phyloP scores from a whole-genome alignment of 352 stramenopile genomes.

The Phytophthora aleatoria region DNA sequence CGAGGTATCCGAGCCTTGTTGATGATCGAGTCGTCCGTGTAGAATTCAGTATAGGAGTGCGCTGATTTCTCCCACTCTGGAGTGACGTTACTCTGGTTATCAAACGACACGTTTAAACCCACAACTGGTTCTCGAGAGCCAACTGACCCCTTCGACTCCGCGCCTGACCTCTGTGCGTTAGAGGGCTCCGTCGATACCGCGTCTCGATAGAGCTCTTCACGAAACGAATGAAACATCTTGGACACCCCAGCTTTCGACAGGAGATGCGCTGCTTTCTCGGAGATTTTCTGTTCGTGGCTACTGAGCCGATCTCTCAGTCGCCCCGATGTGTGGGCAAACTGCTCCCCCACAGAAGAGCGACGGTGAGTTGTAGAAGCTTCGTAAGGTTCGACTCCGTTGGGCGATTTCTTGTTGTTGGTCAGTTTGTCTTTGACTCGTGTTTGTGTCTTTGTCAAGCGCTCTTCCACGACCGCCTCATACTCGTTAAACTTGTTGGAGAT shows the following conservation, averaged over 20 bases:
- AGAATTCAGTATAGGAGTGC: slow-evolving; percentile 12
- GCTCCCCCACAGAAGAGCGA: slow-evolving; percentile 1
- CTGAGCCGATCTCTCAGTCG: slow-evolving; percentile 18
- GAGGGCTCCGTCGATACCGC: too few species aligned
- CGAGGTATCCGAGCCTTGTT: slow-evolving; percentile 32
- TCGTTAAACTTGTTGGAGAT: not conserved
- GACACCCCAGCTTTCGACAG: slow-evolving; percentile 21
- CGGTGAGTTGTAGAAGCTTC: slow-evolving; percentile 1
- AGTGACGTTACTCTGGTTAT: slow-evolving; percentile 7
- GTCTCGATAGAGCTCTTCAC: not conserved
- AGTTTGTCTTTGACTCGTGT: not conserved
- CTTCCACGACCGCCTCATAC: not conserved
- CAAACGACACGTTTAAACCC: not conserved
- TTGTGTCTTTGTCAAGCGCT: not conserved
- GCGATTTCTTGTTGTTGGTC: not conserved
- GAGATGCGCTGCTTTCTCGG: slow-evolving; percentile 13
- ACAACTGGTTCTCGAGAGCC: not conserved
- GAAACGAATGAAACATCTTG: slow-evolving; percentile 16
- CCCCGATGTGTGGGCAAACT: not conserved
- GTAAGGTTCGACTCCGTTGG: not conserved
- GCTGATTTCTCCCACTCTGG: slow-evolving; percentile 12
- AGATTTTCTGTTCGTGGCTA: slow-evolving; percentile 20
- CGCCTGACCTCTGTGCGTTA: not conserved
- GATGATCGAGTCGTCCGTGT: slow-evolving; percentile 30
- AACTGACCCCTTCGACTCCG: not conserved